A percentile compares a stretch with the other conserved stretches of the same genome.
These are phyloP conservation scores for Tylopilus vinaceipallidus DNA, from an alignment of 768 basidiomycete species.

Conservation along the genomic window DNA sequence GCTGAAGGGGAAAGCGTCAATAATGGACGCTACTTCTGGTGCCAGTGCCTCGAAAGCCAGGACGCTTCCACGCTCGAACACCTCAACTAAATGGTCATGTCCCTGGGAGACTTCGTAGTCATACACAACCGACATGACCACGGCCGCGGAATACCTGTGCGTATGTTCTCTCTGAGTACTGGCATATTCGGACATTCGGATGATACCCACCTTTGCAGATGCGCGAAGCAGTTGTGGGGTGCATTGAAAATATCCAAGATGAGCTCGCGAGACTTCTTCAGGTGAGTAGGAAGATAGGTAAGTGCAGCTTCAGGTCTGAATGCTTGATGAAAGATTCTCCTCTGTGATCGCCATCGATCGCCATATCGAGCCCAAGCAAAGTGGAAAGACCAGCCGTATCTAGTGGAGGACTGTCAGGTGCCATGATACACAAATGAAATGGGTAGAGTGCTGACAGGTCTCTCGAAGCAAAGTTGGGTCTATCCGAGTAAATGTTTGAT, in stretches of 20 bases:
- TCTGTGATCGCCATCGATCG: constrained; percentile 23
- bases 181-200: no score
- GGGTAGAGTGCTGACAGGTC: constrained; percentile 10
- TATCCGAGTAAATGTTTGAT: constrained; percentile 29
- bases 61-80: constrained; percentile 34
- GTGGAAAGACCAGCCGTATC: constrained; percentile 24
- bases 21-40: constrained; percentile 16
- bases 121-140: constrained; percentile 41
- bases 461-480: constrained; percentile 13
- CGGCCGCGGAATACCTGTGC: constrained; percentile 33
- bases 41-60: constrained; percentile 16
- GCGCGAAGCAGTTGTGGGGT: constrained; percentile 3
- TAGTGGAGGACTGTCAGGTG: not conserved
- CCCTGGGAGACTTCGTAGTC: constrained; percentile 36
- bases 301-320: constrained; percentile 19
- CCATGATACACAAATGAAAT: not conserved
- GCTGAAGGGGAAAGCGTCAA: constrained; percentile 26
- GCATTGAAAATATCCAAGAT: constrained; percentile 13
- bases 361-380: constrained; percentile 17
- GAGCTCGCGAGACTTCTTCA: constrained; percentile 20
- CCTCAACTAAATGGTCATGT: constrained; percentile 37
- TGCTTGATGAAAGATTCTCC: constrained; percentile 23
- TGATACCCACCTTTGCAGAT: constrained; percentile 10
- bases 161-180: not conserved
- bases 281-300: constrained; percentile 17